Evolutionary conservation across 164 flowering plant species (phyloP), one percentile per base, ranked within the genome.

Genomic region (Piper longum): DNA sequence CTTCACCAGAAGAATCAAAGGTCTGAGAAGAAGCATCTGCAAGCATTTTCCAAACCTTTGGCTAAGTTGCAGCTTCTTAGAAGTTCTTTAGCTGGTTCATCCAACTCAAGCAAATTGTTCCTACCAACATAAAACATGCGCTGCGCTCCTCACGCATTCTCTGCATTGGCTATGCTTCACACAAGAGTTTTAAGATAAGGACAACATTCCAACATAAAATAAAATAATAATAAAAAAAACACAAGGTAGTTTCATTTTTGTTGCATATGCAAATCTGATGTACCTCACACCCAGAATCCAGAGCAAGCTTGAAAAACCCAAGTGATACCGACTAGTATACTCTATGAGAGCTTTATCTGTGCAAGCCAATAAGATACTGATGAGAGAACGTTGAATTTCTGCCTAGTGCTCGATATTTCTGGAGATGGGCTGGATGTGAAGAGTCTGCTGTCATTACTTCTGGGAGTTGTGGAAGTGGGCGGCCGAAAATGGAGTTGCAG

Each of bases 271-370:
- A 26, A 26, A 26, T 26, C 36, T 26, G 36, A 26, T 26, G 36
- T 84, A 93, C 99, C 99, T 93, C 87, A 70, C 96, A 87, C 69
- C 91, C 93, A 48, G 96, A 83, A 57, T 93, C 92, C 13, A 81
- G 62, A 14, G 96, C 99, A 69, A 93, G 95, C 69, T 88, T 93
- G 74, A 93, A 93, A 69, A 93, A 90, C 0, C 89, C 96, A 71
- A 93, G 82, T 42, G 99, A 93, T 65, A 93, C 62, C 1, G 83
- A 73, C 71, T 90, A 73, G 83, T 87, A 48, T 88, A 74, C 79
- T 90, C 99, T 36, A n/a, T n/a, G 99, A 82, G 16, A 80, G 83
- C 79, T 87, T 90, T 69, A 93, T 87, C 74, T 90, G 97, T 4
- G 78, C 59, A 5, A 88, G 60, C 99, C 99, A 93, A 63, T 93